A percentile compares a stretch with the other conserved stretches of the same genome.
Evolutionary conservation across 2,329 filamentous ascomycete genomes (phyloP).

Genomic region (Rhynchosporium agropyri): DNA sequence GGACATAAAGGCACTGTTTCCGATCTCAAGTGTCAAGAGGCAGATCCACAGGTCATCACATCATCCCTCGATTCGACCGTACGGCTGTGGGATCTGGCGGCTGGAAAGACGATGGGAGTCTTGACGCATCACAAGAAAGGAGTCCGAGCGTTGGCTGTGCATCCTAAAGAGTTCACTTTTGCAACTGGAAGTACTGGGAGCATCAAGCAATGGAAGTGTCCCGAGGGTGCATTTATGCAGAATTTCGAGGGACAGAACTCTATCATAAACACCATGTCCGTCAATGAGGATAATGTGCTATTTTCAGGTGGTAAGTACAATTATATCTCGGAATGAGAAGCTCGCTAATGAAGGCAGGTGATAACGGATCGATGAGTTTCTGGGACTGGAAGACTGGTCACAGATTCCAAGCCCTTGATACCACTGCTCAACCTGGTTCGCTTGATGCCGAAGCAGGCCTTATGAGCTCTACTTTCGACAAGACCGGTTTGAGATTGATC

Average conservation of each 20-base stretch:
- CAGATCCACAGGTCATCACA: slow-evolving; percentile 93
- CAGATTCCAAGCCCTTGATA: slow-evolving; percentile 86
- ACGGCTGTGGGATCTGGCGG: slow-evolving; percentile 91
- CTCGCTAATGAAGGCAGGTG: slow-evolving; percentile 47
- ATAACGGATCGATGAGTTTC: slow-evolving; percentile 96
- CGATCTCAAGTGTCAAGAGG: slow-evolving; percentile 89
- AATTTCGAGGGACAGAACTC: slow-evolving; percentile 97
- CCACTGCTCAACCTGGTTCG: slow-evolving; percentile 89
- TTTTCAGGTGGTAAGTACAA: slow-evolving; percentile 72
- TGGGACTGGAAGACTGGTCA: slow-evolving; percentile 99
- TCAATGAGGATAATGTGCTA: slow-evolving; percentile 92
- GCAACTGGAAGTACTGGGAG: slow-evolving; percentile 87
- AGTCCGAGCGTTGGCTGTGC: slow-evolving; percentile 79
- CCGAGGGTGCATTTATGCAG: slow-evolving; percentile 97
- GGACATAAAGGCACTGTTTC: slow-evolving; percentile 92
- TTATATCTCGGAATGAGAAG: too few species aligned
- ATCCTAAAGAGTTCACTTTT: slow-evolving; percentile 95
- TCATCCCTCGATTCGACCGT: slow-evolving; percentile 92
- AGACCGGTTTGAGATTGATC: slow-evolving; percentile 84
- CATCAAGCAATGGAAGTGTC: slow-evolving; percentile 99
- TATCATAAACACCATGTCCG: slow-evolving; percentile 91
- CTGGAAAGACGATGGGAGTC: slow-evolving; percentile 93
- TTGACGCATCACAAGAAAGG: slow-evolving; percentile 99
- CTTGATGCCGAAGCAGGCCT: slow-evolving; percentile 93
- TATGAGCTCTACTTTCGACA: slow-evolving; percentile 92